Conservation (phyloP, 768 basidiomycete genomes). For the Clitopilus passeckerianus region DNA sequence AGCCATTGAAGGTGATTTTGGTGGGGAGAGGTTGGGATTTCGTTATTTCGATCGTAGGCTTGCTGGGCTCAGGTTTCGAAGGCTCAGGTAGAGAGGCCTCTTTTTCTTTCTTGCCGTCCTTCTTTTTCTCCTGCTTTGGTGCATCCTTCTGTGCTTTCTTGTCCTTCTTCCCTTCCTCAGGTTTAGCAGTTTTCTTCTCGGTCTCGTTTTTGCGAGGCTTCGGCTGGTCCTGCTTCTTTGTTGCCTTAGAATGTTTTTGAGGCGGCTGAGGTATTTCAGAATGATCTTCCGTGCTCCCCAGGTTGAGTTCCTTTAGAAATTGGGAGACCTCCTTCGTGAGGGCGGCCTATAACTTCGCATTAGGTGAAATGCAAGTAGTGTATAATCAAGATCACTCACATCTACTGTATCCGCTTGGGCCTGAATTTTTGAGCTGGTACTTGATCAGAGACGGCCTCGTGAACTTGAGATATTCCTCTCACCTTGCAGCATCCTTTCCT, state of each 20-base stretch:
- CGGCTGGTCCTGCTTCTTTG: slow-evolving; percentile 8
- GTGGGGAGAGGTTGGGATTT: slow-evolving; percentile 22
- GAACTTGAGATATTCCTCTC: not conserved
- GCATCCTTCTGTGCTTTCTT: not conserved
- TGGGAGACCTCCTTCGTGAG: slow-evolving; percentile 42
- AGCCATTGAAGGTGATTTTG: slow-evolving; percentile 25
- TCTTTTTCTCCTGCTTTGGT: not conserved
- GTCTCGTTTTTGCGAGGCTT: not conserved
- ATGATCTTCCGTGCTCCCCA: slow-evolving; percentile 13
- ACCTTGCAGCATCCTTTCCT: not conserved
- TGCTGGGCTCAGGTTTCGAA: not conserved
- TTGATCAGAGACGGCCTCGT: not conserved
- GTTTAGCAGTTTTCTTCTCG: slow-evolving; percentile 3
- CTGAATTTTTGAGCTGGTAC: not conserved
- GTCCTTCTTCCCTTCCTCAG: slow-evolving; percentile 4
- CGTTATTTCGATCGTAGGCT: slow-evolving; percentile 6
- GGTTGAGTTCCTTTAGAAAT: slow-evolving; percentile 37
- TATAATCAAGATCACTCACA: not conserved
- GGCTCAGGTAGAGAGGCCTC: not conserved
- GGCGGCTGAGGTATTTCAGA: slow-evolving; percentile 8
- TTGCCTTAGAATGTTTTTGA: slow-evolving; percentile 3
- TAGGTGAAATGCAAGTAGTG: not conserved
- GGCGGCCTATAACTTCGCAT: slow-evolving; percentile 23
- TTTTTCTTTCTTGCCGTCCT: not conserved
- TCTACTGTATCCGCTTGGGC: not conserved